Evolutionary conservation across 495 filamentous ascomycete species (phyloP).

Genomic region (Durotheca rogersii): DNA sequence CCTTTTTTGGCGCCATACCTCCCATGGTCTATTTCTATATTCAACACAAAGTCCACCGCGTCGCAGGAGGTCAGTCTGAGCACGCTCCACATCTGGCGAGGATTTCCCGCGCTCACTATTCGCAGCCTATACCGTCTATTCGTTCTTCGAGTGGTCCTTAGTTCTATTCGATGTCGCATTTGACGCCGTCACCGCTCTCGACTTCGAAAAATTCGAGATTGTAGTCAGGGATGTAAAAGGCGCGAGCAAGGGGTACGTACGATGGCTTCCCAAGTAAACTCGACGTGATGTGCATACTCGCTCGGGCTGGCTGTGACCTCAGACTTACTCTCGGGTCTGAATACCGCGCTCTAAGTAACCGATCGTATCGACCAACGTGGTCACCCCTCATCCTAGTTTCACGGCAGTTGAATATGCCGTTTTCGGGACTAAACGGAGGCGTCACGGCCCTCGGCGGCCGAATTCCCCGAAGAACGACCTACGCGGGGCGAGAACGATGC

Average conservation of each 20-base stretch:
- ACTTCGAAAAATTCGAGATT: slow-evolving; percentile 89
- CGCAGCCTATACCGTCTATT: slow-evolving; percentile 93
- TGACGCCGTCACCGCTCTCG: slow-evolving; percentile 93
- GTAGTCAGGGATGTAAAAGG: slow-evolving; percentile 87
- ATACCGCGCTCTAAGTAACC: neutral
- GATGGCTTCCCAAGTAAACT: slow-evolving; percentile 84
- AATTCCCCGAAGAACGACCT: too few species aligned
- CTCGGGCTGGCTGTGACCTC: slow-evolving; percentile 21
- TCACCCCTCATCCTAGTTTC: too few species aligned
- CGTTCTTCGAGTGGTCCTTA: slow-evolving; percentile 96
- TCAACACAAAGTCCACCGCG: slow-evolving; percentile 95
- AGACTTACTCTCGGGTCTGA: neutral
- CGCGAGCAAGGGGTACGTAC: slow-evolving; percentile 97
- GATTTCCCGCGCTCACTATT: slow-evolving; percentile 16
- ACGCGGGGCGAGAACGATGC: too few species aligned
- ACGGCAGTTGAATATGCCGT: too few species aligned
- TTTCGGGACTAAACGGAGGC: too few species aligned
- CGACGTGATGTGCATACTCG: slow-evolving; percentile 25
- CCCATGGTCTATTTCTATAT: slow-evolving; percentile 97
- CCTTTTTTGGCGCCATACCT: slow-evolving; percentile 88
- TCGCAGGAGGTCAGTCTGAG: slow-evolving; percentile 77
- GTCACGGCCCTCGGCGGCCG: neutral
- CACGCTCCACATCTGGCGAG: too few species aligned
- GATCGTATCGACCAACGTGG: neutral
- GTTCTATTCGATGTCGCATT: slow-evolving; percentile 95